These are phyloP conservation scores for Phlebopus sp. DNA, from an alignment of 1,284 basidiomycete species.

Conservation along the genomic window DNA sequence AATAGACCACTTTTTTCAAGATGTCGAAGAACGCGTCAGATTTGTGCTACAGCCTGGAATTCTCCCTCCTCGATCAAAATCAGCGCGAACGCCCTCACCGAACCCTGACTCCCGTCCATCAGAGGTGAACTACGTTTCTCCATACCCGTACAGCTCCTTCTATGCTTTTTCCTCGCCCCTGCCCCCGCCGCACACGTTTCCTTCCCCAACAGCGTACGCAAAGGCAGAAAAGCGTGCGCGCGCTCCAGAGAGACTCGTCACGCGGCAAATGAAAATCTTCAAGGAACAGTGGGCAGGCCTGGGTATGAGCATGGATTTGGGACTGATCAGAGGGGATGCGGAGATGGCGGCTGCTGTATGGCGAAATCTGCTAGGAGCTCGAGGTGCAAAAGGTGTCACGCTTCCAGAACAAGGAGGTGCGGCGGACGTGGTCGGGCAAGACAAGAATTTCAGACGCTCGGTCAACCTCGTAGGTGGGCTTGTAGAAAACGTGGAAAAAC, in stretches of 20 bases:
- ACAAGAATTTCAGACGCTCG: constrained; percentile 47
- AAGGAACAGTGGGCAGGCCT: constrained; percentile 92
- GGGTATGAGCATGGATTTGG: constrained; percentile 80
- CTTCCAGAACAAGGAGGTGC: constrained; percentile 27
- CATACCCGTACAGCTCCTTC: constrained; percentile 39
- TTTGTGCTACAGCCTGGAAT: constrained; percentile 65
- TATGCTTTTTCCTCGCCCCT: constrained; percentile 47
- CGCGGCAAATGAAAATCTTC: constrained; percentile 89
- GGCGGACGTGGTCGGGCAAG: background rate
- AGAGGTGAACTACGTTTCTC: constrained; percentile 16
- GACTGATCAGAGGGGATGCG: constrained; percentile 68
- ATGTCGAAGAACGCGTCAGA: constrained; percentile 90
- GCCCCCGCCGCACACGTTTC: constrained; percentile 23
- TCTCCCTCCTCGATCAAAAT: constrained; percentile 23
- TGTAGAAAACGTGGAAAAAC: constrained; percentile 53
- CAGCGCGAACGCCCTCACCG: constrained; percentile 22
- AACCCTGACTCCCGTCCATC: constrained; percentile 34
- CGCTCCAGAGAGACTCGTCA: constrained; percentile 79
- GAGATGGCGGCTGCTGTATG: constrained; percentile 87
- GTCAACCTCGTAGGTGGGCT: constrained; percentile 67
- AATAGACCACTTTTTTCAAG: constrained; percentile 95
- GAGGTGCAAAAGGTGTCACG: constrained; percentile 66
- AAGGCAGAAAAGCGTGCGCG: constrained; percentile 40
- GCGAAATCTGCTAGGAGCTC: constrained; percentile 86
- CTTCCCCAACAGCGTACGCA: constrained; percentile 19